Base-by-base conservation (phyloP, 345 rosid species). In the Sonneratia alba region DNA sequence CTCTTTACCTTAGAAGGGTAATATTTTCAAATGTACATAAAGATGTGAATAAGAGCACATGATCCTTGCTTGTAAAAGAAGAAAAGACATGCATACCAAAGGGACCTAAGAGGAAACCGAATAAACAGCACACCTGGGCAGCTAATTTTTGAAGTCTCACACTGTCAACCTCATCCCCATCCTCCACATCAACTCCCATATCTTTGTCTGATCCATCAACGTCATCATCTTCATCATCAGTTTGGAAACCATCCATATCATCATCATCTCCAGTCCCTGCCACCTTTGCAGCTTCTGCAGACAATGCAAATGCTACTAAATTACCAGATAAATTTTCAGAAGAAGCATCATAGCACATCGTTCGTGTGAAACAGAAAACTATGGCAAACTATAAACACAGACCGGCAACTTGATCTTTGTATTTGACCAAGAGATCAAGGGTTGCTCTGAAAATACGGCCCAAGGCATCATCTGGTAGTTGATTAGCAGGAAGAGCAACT, bases 381-480 rank as follows among this genome's bases (percentile, higher is more conserved):
- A 62, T 10, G 37, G 21, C 59, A 6, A 32, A 12, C 27, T 12
- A 69, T 15, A 42, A 24, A 3, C 43, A 34, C 36, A 1, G 64
- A 96, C 99, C 99, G 80, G 93, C 91, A 84, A 96, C 86, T 88
- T 96, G 99, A 76, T 92, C 89, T 74, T 89, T 92, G 82, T 92
- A 96, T 36, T 89, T 88, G 78, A 92, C 87, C 66, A 96, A 79
- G 71, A 96, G 93, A 79, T 91, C 97, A 81, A 96, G 97, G 34
- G 83, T 81, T 62, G 95, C 91, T 76, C 76, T 91, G 83, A 96
- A 92, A 78, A 96, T 77, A 76, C 93, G 97, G 51, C 81, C 91
- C 83, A 92, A 77, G 38, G 99, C 97, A 55, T 96, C 99, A 38
- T 82, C 91, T 5, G 97, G 89, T 72, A 96, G 84, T 75, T 88